Base-by-base conservation (phyloP, 257 asterid species). In the Linaria vulgaris region DNA sequence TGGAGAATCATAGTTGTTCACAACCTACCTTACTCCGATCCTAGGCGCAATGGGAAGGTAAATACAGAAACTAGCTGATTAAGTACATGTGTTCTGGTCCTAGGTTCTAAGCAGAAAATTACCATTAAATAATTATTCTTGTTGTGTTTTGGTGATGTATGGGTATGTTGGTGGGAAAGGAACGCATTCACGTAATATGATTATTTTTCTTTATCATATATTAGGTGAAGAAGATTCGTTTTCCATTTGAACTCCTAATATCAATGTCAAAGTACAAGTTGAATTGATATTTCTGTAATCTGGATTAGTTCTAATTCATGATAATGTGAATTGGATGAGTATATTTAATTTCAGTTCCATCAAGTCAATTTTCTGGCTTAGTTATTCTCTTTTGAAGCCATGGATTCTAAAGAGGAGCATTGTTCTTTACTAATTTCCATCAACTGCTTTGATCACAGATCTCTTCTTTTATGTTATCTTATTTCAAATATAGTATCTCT, bases 11-110 rank as follows among this genome's bases (percentile, higher is more conserved):
- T 83, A 49, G 86, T 86, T 38, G 96, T 88, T 61, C 90, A 30
- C 64, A 83, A 91, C 68, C 81, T 88, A 34, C 98, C 98, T 58
- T 91, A 86, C 69, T 67, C 81, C 19, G 98, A 88, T 70, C 91
- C 98, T 25, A 80, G 98, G 66, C 95, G 96, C 76, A 91, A 86
- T 55, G 96, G 98, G 73, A 91, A 91, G 96, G 98, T 91, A 76
- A 82, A 49, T 56, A 24, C 46, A 8, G 43, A 64, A 43, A 41
- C 25, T 48, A 31, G 43, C 22, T 52, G 21, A 25, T n/a, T 25
- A 17, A 9, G 39, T 20, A 22, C 14, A 67, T 71, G 13, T 20
- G 41, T 7, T 59, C 52, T 0, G 16, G 13, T 12, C 23, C 49
- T 34, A 2, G 12, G 17, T 61, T 61, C 23, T 65, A 24, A 15